A percentile compares a stretch with the other conserved stretches of the same genome.
Evolutionary conservation across 352 stramenopile genomes (phyloP).

Genomic region (Phytophthora tentaculata): DNA sequence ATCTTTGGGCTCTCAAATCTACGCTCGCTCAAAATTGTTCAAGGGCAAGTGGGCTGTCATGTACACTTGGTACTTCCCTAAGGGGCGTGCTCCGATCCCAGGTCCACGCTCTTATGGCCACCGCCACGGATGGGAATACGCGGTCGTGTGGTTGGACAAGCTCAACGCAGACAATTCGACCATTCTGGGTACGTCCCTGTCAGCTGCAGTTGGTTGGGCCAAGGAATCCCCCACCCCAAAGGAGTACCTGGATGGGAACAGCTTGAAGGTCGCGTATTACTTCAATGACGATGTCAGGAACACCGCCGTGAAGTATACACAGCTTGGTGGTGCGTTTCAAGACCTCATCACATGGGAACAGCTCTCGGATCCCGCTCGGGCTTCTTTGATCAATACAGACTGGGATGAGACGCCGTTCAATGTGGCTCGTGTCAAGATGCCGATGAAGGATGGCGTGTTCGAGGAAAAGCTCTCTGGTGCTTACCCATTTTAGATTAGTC

Average conservation of each 20-base stretch:
- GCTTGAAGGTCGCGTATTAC: constrained; percentile 37
- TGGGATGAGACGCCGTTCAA: constrained; percentile 23
- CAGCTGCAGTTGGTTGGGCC: constrained; percentile 29
- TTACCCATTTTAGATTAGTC: constrained; percentile 14
- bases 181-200: constrained; percentile 22
- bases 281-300: constrained; percentile 27
- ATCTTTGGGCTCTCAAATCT: constrained; percentile 28
- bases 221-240: constrained; percentile 25
- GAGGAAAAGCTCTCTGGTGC: constrained; percentile 22
- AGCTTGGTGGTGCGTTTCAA: constrained; percentile 21
- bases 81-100: constrained; percentile 26
- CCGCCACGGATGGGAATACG: constrained; percentile 51
- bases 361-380: constrained; percentile 23
- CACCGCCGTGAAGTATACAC: constrained; percentile 26
- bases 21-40: constrained; percentile 24
- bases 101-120: constrained; percentile 28
- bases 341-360: constrained; percentile 33
- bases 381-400: constrained; percentile 31
- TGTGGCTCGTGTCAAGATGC: constrained; percentile 31
- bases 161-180: constrained; percentile 18
- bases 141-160: constrained; percentile 46
- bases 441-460: constrained; percentile 42
- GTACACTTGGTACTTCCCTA: constrained; percentile 13
- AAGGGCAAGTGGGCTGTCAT: constrained; percentile 27
- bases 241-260: constrained; percentile 26